phyloP scores from a whole-genome alignment of 1,284 basidiomycete genomes.

The Tausonia pullulans region DNA sequence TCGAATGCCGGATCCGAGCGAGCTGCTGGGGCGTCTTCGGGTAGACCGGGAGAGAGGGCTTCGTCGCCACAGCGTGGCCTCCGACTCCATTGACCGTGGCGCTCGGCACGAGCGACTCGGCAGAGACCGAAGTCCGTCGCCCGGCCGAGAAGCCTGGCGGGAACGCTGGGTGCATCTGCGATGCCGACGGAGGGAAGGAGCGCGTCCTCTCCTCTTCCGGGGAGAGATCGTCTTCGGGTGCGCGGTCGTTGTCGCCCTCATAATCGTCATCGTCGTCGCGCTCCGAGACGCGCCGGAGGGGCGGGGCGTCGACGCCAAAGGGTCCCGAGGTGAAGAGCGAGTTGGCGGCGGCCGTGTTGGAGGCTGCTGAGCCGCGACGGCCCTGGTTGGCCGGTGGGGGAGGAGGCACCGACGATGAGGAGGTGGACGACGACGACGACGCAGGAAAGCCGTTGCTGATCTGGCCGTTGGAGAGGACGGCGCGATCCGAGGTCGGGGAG shows the following conservation, averaged over 20 bases:
- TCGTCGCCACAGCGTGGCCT: not conserved
- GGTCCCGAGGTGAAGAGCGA: constrained; percentile 14
- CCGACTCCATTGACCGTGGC: constrained; percentile 40
- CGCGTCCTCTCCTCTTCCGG: not conserved
- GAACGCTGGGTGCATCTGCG: constrained; percentile 9
- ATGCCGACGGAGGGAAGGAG: not conserved
- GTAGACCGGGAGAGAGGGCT: constrained; percentile 47
- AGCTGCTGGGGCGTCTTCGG: constrained; percentile 79
- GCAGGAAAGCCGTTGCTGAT: not conserved
- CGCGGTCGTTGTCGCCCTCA: not conserved
- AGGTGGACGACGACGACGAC: not conserved
- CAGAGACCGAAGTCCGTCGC: constrained; percentile 85
- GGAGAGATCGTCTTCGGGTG: not conserved
- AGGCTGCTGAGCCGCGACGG: constrained; percentile 11
- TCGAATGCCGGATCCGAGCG: constrained; percentile 72
- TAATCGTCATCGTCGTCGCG: not conserved
- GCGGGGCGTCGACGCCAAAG: constrained; percentile 11
- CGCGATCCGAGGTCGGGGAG: not conserved
- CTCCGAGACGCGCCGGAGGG: not conserved
- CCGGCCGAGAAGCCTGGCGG: constrained; percentile 56
- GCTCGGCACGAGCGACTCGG: constrained; percentile 87
- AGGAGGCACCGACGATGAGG: not conserved
- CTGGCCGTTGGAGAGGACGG: not conserved
- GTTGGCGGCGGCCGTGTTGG: constrained; percentile 15
- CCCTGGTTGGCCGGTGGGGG: not conserved